Conservation (phyloP, 2,329 filamentous ascomycete species). For the Penicillium oxalicum region DNA sequence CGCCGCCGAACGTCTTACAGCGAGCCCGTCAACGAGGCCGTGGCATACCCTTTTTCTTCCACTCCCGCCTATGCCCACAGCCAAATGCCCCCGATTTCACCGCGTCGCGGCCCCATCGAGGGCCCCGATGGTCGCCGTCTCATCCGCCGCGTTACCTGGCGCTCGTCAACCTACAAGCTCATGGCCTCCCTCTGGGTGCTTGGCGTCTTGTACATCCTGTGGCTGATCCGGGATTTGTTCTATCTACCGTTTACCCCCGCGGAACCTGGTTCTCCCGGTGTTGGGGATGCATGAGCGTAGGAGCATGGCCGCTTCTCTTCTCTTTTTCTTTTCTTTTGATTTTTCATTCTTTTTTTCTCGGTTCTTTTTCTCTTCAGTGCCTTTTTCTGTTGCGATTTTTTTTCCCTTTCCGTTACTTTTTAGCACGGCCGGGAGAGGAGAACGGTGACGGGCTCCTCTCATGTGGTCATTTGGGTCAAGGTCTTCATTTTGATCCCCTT, state of each 20-base stretch:
- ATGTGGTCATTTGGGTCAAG: no score
- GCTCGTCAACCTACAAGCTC: conserved; percentile 39
- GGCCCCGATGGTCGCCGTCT: conserved; percentile 36
- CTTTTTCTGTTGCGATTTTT: no score
- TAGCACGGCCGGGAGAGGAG: no score
- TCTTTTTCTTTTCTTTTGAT: not conserved
- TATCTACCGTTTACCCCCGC: conserved; percentile 30
- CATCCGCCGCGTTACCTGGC: conserved; percentile 39
- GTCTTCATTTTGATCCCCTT: no score
- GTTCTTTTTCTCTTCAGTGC: no score
- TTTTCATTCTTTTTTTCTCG: not conserved
- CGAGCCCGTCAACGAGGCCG: conserved; percentile 31
- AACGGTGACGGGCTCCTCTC: no score
- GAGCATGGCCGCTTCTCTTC: not conserved
- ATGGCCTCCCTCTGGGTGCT: conserved; percentile 38
- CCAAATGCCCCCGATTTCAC: conserved; percentile 12
- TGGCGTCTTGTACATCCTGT: conserved; percentile 37
- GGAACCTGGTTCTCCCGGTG: conserved; percentile 10
- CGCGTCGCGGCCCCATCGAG: conserved; percentile 35
- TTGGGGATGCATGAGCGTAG: conserved; percentile 1
- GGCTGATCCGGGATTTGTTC: conserved; percentile 37
- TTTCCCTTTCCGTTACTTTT: no score
- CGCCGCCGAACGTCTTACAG: conserved; percentile 35
- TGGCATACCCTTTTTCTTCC: conserved; percentile 31
- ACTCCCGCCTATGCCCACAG: conserved; percentile 9